These are phyloP conservation scores for Blyttiomyces sp. DNA, from an alignment of 371 early-diverging fungal genomes.

Conservation along the genomic window DNA sequence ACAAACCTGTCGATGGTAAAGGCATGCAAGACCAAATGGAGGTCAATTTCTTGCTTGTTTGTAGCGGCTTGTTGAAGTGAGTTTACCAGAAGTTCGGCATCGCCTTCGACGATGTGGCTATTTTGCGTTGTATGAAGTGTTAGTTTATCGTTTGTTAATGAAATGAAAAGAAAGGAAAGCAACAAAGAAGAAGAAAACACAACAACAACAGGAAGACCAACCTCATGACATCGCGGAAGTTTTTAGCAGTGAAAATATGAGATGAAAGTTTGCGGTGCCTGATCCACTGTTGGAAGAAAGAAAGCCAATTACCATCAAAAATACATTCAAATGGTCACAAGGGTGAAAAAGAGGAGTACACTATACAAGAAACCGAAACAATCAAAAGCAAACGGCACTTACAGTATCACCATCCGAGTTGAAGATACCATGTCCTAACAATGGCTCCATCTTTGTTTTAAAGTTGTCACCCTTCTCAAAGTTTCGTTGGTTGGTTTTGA, in stretches of 20 bases:
- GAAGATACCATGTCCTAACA: slow-evolving; percentile 58
- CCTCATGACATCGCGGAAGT: slow-evolving; percentile 41
- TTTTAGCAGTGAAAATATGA: slow-evolving; percentile 54
- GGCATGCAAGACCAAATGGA: not conserved
- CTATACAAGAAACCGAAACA: not conserved
- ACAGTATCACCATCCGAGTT: slow-evolving; percentile 56
- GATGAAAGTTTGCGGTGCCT: slow-evolving; percentile 49
- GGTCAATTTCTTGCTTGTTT: not conserved
- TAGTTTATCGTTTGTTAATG: too few relatives aligned
- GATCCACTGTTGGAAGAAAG: slow-evolving; percentile 36
- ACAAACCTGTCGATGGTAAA: slow-evolving; percentile 5
- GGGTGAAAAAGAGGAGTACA: not conserved
- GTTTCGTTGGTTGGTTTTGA: slow-evolving; percentile 27
- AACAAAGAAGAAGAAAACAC: not conserved
- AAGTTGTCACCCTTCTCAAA: slow-evolving; percentile 30
- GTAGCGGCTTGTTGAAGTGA: not conserved
- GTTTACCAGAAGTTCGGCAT: not conserved
- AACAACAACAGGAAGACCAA: not conserved
- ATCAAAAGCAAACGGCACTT: not conserved
- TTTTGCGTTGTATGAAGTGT: too few relatives aligned
- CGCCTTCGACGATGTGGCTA: not conserved
- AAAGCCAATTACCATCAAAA: not conserved
- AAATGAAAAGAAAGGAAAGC: not conserved
- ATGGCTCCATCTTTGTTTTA: slow-evolving; percentile 22
- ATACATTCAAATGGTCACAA: slow-evolving; percentile 1